phyloP scores from a whole-genome alignment of 1,284 basidiomycete species.

The Hemileia vastatrix region DNA sequence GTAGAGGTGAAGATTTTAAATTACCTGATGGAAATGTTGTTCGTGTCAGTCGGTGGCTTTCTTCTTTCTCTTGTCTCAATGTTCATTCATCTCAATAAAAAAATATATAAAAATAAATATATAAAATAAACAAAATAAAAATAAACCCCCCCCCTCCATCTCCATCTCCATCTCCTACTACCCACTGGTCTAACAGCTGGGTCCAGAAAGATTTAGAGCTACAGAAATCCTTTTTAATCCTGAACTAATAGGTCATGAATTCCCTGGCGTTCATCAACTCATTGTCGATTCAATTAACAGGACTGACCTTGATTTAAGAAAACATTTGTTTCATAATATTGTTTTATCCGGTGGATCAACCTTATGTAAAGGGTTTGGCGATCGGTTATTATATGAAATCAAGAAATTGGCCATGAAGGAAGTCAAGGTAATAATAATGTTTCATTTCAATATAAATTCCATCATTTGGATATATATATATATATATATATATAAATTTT shows the following conservation, averaged over 20 bases:
- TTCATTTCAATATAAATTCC: background rate
- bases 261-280: conserved; percentile 93
- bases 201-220: conserved; percentile 87
- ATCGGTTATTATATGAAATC: conserved; percentile 85
- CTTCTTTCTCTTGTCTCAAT: conserved; percentile 19
- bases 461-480: background rate
- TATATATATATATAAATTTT: too few species aligned
- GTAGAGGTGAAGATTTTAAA: conserved; percentile 76
- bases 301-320: conserved; percentile 77
- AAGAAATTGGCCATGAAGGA: conserved; percentile 95
- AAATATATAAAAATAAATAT: background rate
- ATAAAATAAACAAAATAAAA: too few species aligned
- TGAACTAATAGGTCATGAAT: conserved; percentile 89
- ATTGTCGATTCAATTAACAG: conserved; percentile 49
- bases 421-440: conserved; percentile 53
- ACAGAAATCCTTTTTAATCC: conserved; percentile 98
- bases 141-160: too few species aligned
- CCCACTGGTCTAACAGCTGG: conserved; percentile 56
- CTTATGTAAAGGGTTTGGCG: conserved; percentile 86
- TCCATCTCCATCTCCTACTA: background rate
- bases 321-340: conserved; percentile 90
- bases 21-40: conserved; percentile 92
- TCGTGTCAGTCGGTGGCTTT: conserved; percentile 57
- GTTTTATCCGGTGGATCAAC: conserved; percentile 95
- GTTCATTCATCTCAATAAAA: background rate